Evolutionary conservation across 139 green algal species (phyloP), one percentile per base, ranked within the genome.

Genomic region (Trebouxia sp.): DNA sequence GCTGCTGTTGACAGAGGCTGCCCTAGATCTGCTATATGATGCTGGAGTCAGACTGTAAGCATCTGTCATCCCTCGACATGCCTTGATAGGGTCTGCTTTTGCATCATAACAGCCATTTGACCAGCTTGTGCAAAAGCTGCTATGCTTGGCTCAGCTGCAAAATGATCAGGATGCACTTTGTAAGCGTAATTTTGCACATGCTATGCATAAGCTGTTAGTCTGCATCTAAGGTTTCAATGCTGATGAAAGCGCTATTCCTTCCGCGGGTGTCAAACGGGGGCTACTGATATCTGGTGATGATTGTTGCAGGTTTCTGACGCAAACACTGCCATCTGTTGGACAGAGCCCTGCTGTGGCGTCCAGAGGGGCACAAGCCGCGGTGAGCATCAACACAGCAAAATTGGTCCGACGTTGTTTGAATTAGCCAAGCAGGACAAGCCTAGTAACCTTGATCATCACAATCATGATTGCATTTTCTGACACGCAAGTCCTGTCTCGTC

Each of bases 41-140:
- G 62, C 62, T 45, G 62, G 62, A 43, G 62, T 35, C 32, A 72
- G 62, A 72, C 42, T 72, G 62, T 72, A 30, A 39, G 58, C 28
- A 41, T 1, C 30, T 69, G 22, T 42, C 28, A 41, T 1, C 30
- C 41, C 30, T 42, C 14, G 2, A 28, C 10, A 1, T 17, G 15
- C 14, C 20, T 14, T 26, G 47, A 53, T 26, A 6, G 14, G 20
- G 47, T 1, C 47, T 53, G 14, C 47, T 53, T 53, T 53, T 17
- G 20, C 47, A 26, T 53, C 47, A 14, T 26, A 14, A 53, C 20
- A 6, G 15, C 1, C 3, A 1, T 6, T 5, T 53, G 14, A 53
- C 1, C 47, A 53, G n/a, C n/a, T n/a, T n/a, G n/a, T n/a, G n/a
- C n/a, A n/a, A n/a, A n/a, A n/a, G n/a, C n/a, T n/a, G n/a, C n/a